Percentiles rank a stretch among this genome's conserved stretches.
phyloP scores from a whole-genome alignment of 2,329 filamentous ascomycete species.

The Hortaea sp. region DNA sequence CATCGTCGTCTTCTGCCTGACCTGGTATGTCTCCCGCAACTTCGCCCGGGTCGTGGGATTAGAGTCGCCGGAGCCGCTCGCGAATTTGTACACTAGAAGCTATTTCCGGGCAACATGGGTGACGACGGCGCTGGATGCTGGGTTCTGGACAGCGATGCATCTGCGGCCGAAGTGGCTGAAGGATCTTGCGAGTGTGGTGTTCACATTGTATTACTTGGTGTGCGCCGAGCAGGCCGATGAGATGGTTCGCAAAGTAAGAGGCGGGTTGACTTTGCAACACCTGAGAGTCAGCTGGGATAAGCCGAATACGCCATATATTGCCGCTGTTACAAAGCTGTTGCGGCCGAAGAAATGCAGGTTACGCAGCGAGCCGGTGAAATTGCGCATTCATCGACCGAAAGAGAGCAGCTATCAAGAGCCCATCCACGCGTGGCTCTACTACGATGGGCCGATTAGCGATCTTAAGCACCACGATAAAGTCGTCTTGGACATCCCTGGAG shows the following conservation, averaged over 20 bases:
- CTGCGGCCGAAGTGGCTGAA: slow-evolving; percentile 71
- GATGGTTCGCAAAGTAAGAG: slow-evolving; percentile 85
- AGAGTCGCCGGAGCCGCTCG: slow-evolving; percentile 84
- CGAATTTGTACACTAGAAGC: slow-evolving; percentile 82
- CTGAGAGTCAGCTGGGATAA: slow-evolving; percentile 94
- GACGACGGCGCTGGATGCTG: slow-evolving; percentile 84
- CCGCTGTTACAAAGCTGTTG: slow-evolving; percentile 59
- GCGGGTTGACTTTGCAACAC: slow-evolving; percentile 80
- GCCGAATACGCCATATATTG: slow-evolving; percentile 74
- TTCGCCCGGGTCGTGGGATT: slow-evolving; percentile 87
- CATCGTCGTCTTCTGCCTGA: slow-evolving; percentile 75
- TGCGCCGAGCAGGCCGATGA: slow-evolving; percentile 92
- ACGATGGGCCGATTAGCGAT: slow-evolving; percentile 73
- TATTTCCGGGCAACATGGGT: slow-evolving; percentile 98
- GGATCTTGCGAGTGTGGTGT: slow-evolving; percentile 72
- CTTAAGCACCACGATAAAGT: slow-evolving; percentile 67
- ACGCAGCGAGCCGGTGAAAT: slow-evolving; percentile 67
- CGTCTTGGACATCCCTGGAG: slow-evolving; percentile 82
- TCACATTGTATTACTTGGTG: slow-evolving; percentile 82
- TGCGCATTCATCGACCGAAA: slow-evolving; percentile 72
- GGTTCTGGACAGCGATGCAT: slow-evolving; percentile 97
- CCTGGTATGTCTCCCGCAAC: slow-evolving; percentile 84
- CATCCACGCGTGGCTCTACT: slow-evolving; percentile 84
- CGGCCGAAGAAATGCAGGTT: slow-evolving; percentile 60
- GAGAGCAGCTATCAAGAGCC: slow-evolving; percentile 76